Conservation (phyloP, 2,329 filamentous ascomycete species). For the Colletotrichum sp. region DNA sequence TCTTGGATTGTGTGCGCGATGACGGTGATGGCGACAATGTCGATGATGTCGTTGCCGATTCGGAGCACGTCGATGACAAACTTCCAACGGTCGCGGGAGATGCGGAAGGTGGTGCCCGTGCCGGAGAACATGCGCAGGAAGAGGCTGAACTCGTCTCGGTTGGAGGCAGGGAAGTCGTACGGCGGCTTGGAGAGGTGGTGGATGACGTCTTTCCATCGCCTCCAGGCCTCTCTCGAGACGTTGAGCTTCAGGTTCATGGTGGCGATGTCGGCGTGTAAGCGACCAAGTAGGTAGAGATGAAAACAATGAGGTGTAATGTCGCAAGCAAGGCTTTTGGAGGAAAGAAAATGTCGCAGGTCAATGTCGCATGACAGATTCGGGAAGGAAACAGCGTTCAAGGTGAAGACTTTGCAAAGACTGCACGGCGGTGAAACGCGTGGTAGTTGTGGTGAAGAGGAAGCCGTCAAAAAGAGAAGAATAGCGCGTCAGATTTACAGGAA, state of each 20-base stretch:
- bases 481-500: too few relatives aligned
- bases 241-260: background rate
- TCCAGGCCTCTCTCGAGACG: background rate
- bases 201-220: background rate
- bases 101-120: conserved; percentile 1
- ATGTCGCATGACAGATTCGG: too few relatives aligned
- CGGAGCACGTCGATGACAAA: conserved; percentile 5
- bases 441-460: too few relatives aligned
- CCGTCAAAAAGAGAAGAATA: too few relatives aligned
- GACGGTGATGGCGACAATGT: conserved; percentile 4
- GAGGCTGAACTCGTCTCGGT: background rate
- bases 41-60: background rate
- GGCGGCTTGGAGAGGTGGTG: background rate
- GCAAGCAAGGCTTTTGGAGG: too few relatives aligned
- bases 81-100: background rate
- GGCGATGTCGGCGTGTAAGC: background rate
- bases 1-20: background rate
- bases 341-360: too few relatives aligned
- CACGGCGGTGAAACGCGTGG: too few relatives aligned
- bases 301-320: too few relatives aligned
- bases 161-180: background rate
- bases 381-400: too few relatives aligned
- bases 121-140: background rate
- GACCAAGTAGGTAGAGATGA: background rate
- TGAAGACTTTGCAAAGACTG: too few relatives aligned